phyloP scores from a whole-genome alignment of 768 basidiomycete species.

The Cystofilobasidium capitatum region DNA sequence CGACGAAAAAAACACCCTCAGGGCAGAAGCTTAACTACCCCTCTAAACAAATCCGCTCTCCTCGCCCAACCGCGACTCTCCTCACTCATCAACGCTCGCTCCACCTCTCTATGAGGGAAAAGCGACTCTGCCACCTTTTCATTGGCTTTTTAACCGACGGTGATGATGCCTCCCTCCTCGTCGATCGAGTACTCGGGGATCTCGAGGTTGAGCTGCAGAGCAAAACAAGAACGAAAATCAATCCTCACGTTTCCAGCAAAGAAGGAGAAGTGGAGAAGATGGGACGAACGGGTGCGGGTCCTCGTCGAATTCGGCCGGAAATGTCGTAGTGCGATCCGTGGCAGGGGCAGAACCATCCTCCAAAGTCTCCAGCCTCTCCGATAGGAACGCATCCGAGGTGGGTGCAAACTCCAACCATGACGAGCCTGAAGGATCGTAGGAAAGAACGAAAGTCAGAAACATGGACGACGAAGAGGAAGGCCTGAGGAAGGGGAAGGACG shows the following conservation, averaged over 20 bases:
- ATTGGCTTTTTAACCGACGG: conserved; percentile 28
- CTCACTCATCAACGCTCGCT: too few relatives aligned
- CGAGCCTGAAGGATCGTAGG: conserved; percentile 35
- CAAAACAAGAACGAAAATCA: neutral
- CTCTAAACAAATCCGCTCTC: too few relatives aligned
- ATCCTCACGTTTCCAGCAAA: neutral
- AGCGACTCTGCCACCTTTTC: too few relatives aligned
- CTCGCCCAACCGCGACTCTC: too few relatives aligned
- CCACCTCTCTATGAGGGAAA: too few relatives aligned
- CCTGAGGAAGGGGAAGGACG: conserved; percentile 55
- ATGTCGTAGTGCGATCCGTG: conserved; percentile 73
- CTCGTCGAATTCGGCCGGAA: conserved; percentile 67
- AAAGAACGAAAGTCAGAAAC: neutral
- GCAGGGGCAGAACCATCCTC: conserved; percentile 99
- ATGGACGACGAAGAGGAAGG: neutral
- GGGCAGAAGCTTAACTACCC: too few relatives aligned
- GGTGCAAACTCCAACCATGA: conserved; percentile 60
- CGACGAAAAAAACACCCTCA: too few relatives aligned
- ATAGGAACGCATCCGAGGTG: conserved; percentile 49
- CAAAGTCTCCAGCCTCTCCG: conserved; percentile 80
- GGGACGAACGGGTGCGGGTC: conserved; percentile 78
- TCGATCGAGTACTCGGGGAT: conserved; percentile 80
- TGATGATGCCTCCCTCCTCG: conserved; percentile 36
- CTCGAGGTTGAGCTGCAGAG: conserved; percentile 74
- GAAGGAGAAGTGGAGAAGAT: neutral